These are phyloP conservation scores for Turnera subulata DNA, from an alignment of 345 rosid species.

Conservation along the genomic window DNA sequence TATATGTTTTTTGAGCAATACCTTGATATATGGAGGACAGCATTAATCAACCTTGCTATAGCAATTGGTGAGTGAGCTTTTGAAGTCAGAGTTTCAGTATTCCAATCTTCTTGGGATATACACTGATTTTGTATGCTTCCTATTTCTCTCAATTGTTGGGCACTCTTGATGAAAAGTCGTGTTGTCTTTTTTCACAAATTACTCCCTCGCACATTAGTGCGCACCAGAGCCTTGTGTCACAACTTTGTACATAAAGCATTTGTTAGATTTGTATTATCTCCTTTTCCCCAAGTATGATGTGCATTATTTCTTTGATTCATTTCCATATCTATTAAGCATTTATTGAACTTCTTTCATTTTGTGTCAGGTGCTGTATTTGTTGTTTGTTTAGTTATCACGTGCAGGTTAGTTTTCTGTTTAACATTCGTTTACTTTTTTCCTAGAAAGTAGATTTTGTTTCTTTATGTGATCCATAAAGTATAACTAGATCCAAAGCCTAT, in stretches of 20 bases:
- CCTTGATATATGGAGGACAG: slow-evolving; percentile 95
- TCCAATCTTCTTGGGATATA: background rate
- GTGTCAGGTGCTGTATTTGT: slow-evolving; percentile 80
- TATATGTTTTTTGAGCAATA: slow-evolving; percentile 99
- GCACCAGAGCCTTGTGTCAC: background rate
- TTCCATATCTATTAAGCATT: slow-evolving; percentile 8
- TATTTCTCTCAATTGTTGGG: background rate
- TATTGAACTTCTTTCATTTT: slow-evolving; percentile 13
- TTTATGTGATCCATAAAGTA: no score
- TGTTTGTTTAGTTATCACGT: slow-evolving; percentile 82
- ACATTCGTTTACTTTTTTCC: slow-evolving; percentile 2
- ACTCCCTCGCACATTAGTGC: no score
- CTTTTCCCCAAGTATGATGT: no score
- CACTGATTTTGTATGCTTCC: slow-evolving; percentile 3
- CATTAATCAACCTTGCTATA: slow-evolving; percentile 85
- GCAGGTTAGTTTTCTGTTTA: slow-evolving; percentile 57
- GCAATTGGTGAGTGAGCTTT: slow-evolving; percentile 55
- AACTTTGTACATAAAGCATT: background rate
- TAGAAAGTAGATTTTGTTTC: background rate
- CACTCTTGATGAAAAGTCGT: background rate
- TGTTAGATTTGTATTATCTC: background rate
- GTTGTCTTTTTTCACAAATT: no score
- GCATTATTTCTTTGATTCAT: background rate
- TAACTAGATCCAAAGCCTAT: no score
- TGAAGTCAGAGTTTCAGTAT: background rate